Percentiles rank a stretch among this genome's conserved stretches.
Evolutionary conservation across 2,329 filamentous ascomycete species (phyloP).

Genomic region (Pseudogymnoascus sp.): DNA sequence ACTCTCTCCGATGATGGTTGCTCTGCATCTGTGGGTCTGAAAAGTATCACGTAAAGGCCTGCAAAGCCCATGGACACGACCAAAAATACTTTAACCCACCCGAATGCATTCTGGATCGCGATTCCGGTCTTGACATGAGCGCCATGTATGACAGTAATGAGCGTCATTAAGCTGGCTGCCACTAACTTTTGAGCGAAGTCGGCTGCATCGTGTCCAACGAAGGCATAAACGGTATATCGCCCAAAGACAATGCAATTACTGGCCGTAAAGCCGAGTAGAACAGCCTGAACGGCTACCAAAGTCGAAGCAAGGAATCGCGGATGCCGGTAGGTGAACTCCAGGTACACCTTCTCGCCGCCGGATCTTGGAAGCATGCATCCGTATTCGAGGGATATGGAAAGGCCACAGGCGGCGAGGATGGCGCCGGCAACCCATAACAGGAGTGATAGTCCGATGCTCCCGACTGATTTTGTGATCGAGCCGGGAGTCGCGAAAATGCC

Average conservation of each 20-base stretch:
- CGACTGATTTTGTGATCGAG: conserved; percentile 57
- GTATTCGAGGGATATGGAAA: conserved; percentile 40
- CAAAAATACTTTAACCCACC: conserved; percentile 56
- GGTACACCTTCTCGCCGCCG: conserved; percentile 47
- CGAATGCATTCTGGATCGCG: conserved; percentile 52
- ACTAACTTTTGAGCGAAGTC: conserved; percentile 40
- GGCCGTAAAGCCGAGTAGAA: conserved; percentile 44
- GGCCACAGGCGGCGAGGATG: conserved; percentile 36
- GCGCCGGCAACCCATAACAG: conserved; percentile 48
- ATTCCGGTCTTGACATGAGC: conserved; percentile 51
- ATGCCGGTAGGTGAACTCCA: conserved; percentile 45
- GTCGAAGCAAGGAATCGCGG: conserved; percentile 47
- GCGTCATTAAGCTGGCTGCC: conserved; percentile 44
- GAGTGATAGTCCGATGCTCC: conserved; percentile 52
- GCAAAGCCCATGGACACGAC: conserved; percentile 55
- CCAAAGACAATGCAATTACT: conserved; percentile 47
- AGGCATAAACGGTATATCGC: conserved; percentile 43
- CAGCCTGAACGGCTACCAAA: conserved; percentile 43
- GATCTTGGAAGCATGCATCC: conserved; percentile 39
- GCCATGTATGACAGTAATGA: conserved; percentile 52
- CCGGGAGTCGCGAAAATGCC: conserved; percentile 43
- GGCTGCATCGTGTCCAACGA: conserved; percentile 31
- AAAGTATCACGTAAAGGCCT: conserved; percentile 51
- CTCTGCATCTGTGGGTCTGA: conserved; percentile 27
- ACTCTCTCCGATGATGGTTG: conserved; percentile 15